Percentiles rank a stretch among this genome's conserved stretches.
Evolutionary conservation across 2,329 filamentous ascomycete species (phyloP).

Genomic region (Drechmeria coniospora): DNA sequence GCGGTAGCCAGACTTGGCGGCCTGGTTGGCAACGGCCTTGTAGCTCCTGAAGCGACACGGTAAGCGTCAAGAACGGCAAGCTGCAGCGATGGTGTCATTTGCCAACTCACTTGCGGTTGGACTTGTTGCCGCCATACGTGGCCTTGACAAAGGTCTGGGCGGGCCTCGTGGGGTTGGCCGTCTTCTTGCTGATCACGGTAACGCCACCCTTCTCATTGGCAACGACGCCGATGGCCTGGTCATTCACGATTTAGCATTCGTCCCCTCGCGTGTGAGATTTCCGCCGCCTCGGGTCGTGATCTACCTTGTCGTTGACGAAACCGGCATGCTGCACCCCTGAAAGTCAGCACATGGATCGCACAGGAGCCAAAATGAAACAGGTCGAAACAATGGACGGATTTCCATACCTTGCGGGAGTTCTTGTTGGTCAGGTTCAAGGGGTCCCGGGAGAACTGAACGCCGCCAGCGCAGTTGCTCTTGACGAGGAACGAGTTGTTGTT

Average conservation of each 20-base stretch:
- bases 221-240: slow-evolving; percentile 67
- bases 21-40: slow-evolving; percentile 69
- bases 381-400: not conserved
- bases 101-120: slow-evolving; percentile 48
- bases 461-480: slow-evolving; percentile 69
- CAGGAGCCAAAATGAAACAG: not conserved
- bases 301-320: slow-evolving; percentile 87
- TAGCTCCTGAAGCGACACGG: slow-evolving; percentile 49
- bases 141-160: slow-evolving; percentile 47
- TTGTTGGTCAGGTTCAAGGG: slow-evolving; percentile 86
- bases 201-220: slow-evolving; percentile 65
- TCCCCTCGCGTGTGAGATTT: not conserved
- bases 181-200: slow-evolving; percentile 73
- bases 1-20: slow-evolving; percentile 77
- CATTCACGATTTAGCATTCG: slow-evolving; percentile 9
- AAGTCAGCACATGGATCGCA: slow-evolving; percentile 17
- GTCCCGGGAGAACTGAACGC: slow-evolving; percentile 83
- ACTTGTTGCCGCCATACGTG: slow-evolving; percentile 56
- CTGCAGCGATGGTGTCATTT: not conserved
- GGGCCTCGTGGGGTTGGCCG: slow-evolving; percentile 56
- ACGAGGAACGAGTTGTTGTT: slow-evolving; percentile 80
- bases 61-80: slow-evolving; percentile 2
- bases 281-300: slow-evolving; percentile 2
- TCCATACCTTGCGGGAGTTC: slow-evolving; percentile 71
- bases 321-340: slow-evolving; percentile 55